Evolutionary conservation across 345 rosid genomes (phyloP).

Genomic region (Garcia nutans): DNA sequence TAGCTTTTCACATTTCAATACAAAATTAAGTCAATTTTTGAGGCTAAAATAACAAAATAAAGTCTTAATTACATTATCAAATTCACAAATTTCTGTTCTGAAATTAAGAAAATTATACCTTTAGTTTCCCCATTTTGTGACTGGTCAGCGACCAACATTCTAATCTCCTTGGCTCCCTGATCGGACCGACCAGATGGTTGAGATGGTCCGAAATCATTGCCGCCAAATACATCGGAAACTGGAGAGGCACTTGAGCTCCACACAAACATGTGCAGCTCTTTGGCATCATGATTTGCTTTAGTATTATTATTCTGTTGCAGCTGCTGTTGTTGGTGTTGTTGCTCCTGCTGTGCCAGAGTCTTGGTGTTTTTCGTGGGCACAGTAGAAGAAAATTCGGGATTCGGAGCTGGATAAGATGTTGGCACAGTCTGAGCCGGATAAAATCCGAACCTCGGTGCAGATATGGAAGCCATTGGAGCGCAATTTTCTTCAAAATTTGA

Average conservation of each 20-base stretch:
- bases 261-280: conserved; percentile 48
- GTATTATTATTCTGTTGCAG: conserved; percentile 25
- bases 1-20: conserved; percentile 29
- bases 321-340: conserved; percentile 25
- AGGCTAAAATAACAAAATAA: not conserved
- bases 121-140: conserved; percentile 70
- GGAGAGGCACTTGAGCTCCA: conserved; percentile 46
- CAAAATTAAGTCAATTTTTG: not conserved
- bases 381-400: conserved; percentile 63
- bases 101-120: conserved; percentile 34
- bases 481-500: conserved; percentile 50
- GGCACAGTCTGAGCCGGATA: conserved; percentile 60
- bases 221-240: conserved; percentile 54
- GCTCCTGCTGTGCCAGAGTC: conserved; percentile 25
- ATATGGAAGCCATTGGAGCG: conserved; percentile 35
- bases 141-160: conserved; percentile 80
- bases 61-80: not conserved
- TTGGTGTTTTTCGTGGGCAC: conserved; percentile 31
- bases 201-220: conserved; percentile 49
- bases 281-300: conserved; percentile 67
- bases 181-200: conserved; percentile 81
- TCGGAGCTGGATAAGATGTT: conserved; percentile 80
- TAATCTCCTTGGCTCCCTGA: conserved; percentile 87
- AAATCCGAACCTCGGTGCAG: conserved; percentile 77
- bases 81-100: not conserved